These are phyloP conservation scores for Lunularia cruciata DNA, from an alignment of 225 moss, liverwort and hornwort genomes.

Conservation along the genomic window DNA sequence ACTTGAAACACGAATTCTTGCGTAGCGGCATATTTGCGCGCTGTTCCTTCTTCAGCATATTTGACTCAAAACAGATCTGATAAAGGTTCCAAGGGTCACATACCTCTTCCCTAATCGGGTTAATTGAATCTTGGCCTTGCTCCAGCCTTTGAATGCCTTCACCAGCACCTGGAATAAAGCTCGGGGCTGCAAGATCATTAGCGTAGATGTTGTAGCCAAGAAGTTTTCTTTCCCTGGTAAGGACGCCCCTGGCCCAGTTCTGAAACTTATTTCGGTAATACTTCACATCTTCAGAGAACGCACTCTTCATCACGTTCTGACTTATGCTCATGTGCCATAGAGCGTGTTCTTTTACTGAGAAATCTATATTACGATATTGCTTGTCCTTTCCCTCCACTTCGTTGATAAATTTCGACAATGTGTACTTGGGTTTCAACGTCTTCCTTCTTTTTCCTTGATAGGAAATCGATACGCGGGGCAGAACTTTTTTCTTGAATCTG, in stretches of 20 bases:
- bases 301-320: conserved; percentile 54
- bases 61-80: too few relatives aligned
- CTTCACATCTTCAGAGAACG: conserved; percentile 59
- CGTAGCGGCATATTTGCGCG: too few relatives aligned
- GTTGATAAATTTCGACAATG: conserved; percentile 54
- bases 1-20: too few relatives aligned
- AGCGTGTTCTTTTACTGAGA: conserved; percentile 73
- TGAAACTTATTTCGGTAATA: conserved; percentile 72
- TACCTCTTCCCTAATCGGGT: conserved; percentile 34
- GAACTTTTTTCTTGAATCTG: conserved; percentile 48
- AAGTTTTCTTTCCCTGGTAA: conserved; percentile 62
- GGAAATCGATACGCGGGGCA: conserved; percentile 40
- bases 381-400: conserved; percentile 56
- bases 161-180: conserved; percentile 58
- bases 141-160: conserved; percentile 49
- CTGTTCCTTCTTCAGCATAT: too few relatives aligned
- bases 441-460: conserved; percentile 32
- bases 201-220: conserved; percentile 56
- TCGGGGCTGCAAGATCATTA: conserved; percentile 40
- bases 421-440: conserved; percentile 49
- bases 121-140: conserved; percentile 40
- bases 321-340: conserved; percentile 73
- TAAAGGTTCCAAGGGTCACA: too few relatives aligned
- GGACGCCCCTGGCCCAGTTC: conserved; percentile 70
- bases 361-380: conserved; percentile 53